A percentile compares a stretch with the other conserved stretches of the same genome.
These are phyloP conservation scores for Gomphus bonarii DNA, from an alignment of 1,284 basidiomycete genomes.

Conservation along the genomic window DNA sequence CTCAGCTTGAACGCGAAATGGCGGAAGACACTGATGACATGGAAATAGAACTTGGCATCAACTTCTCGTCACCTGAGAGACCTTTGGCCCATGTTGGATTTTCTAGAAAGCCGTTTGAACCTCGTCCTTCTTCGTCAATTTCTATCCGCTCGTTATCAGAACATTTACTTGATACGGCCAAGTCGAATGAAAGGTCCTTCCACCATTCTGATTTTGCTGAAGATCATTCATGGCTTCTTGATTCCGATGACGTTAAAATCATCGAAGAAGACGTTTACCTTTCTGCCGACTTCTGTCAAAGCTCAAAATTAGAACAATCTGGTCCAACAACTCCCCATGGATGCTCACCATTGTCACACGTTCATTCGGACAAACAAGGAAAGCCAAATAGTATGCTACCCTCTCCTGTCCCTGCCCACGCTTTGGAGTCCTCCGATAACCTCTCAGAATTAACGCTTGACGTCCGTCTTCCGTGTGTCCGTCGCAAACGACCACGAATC, in stretches of 20 bases:
- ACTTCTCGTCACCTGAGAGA: background rate
- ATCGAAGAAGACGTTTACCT: background rate
- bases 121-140: background rate
- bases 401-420: background rate
- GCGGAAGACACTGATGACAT: conserved; percentile 46
- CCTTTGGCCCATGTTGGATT: background rate
- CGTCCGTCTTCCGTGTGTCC: conserved; percentile 26
- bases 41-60: conserved; percentile 34
- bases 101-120: background rate
- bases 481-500: conserved; percentile 10
- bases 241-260: conserved; percentile 4
- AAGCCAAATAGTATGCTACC: background rate
- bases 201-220: too few relatives aligned
- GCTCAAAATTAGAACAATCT: background rate
- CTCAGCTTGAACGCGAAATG: conserved; percentile 24
- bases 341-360: conserved; percentile 2
- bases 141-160: background rate
- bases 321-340: conserved; percentile 7
- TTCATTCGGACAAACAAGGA: background rate
- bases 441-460: conserved; percentile 42
- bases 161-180: background rate
- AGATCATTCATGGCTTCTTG: conserved; percentile 12
- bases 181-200: background rate
- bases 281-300: background rate
- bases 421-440: background rate